Evolutionary conservation across 2,329 filamentous ascomycete species (phyloP), one percentile per base, ranked within the genome.

Genomic region (Alternaria sp.): DNA sequence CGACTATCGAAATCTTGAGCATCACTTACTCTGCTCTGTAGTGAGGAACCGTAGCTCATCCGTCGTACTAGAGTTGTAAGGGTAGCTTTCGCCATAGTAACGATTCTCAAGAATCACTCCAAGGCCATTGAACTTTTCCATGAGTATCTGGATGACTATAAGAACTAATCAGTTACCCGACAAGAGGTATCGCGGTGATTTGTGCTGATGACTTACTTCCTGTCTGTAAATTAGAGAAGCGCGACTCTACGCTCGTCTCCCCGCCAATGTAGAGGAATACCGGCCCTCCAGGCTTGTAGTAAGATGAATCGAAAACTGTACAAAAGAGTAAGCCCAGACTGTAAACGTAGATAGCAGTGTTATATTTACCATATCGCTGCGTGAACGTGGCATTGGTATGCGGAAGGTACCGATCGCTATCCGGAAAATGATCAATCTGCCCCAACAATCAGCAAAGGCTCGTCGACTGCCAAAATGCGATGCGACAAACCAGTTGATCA

Each of bases 41-140:
- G 83, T 85, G 64, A 86, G 71, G 65, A 83, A 86, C 11, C 79
- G 74, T 63, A 86, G 68, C 55, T 85, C 76, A 65, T 86, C 85
- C 4, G 84, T 86, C 1, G 82, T 83, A 32, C 81, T 83, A 15
- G 78, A 80, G 17, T 82, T 81, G 62, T 81, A 84, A 0, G 85
- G 85, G 60, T 78, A 86, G 64, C 83, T 85, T 26, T 82, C 57
- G 25, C 84, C 84, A 65, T 86, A 86, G 66, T 85, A 84, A 19
- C 84, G 76, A 57, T 86, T 85, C 68, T 86, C 84, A 4, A 86
- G 76, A 61, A 87, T 86, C 4, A 87, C 83, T 9, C 85, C 85
- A 28, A 87, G 73, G 3, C 85, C 85, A 68, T 84, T 82, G n/a
- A 83, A 85, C 6, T 81, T 83, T 70, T 86, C 71, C 83, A 86